These are phyloP conservation scores for Hylodesmum podocarpum DNA, from an alignment of 306 rosid genomes.

Conservation along the genomic window DNA sequence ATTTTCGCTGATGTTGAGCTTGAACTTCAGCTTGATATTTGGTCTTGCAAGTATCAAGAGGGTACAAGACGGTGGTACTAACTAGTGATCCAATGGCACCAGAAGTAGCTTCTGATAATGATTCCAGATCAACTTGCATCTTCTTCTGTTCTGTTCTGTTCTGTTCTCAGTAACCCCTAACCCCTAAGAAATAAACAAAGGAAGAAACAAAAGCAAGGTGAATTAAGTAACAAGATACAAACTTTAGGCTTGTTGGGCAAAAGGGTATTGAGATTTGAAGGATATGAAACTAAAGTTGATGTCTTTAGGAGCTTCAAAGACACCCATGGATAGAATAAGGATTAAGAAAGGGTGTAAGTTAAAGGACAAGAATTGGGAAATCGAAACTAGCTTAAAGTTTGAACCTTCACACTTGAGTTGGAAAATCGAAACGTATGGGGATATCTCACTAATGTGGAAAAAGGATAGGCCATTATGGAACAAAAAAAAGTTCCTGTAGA, in stretches of 20 bases:
- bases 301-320: not conserved
- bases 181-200: not conserved
- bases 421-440: slow-evolving; percentile 35
- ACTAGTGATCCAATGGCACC: slow-evolving; percentile 96
- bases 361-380: not conserved
- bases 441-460: too few species aligned
- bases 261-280: slow-evolving; percentile 31
- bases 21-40: slow-evolving; percentile 96
- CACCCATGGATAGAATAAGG: slow-evolving; percentile 17
- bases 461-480: too few species aligned
- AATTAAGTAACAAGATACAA: not conserved
- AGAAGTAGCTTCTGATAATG: slow-evolving; percentile 87
- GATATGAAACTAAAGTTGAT: slow-evolving; percentile 16
- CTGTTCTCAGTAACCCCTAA: not conserved
- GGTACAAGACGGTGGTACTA: slow-evolving; percentile 85
- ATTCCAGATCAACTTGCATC: slow-evolving; percentile 80
- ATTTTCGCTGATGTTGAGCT: slow-evolving; percentile 67
- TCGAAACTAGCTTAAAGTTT: too few species aligned
- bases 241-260: not conserved
- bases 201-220: not conserved
- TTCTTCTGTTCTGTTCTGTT: too few species aligned
- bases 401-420: not conserved
- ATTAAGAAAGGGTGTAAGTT: not conserved
- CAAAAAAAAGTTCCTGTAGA: too few species aligned
- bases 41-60: slow-evolving; percentile 95